Percentiles rank a stretch among this genome's conserved stretches.
Evolutionary conservation across 1,284 basidiomycete species (phyloP).

Genomic region (Tylopilus orsonianus): DNA sequence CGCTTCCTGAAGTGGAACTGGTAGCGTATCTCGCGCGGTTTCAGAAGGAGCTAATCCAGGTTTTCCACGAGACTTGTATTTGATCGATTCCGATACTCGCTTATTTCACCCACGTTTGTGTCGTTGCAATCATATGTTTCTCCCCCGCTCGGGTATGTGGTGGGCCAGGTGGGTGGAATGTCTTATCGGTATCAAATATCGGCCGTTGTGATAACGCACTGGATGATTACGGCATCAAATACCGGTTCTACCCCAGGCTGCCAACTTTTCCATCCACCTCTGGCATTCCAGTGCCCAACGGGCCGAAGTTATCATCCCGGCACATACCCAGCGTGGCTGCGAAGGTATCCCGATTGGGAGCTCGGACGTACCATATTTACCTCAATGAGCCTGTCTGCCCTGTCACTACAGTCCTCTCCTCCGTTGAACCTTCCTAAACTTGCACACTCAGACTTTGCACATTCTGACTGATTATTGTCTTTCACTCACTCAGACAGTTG

Average conservation of each 20-base stretch:
- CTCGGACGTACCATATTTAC: conserved; percentile 14
- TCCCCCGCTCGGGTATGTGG: neutral
- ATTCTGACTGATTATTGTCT: neutral
- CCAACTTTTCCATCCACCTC: too few species aligned
- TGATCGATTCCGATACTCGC: conserved; percentile 12
- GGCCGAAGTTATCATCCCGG: conserved; percentile 1
- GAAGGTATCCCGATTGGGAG: conserved; percentile 15
- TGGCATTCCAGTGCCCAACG: neutral
- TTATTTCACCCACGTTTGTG: neutral
- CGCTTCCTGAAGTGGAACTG: conserved; percentile 67
- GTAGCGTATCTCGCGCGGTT: conserved; percentile 61
- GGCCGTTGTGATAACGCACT: neutral
- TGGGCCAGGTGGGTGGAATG: neutral
- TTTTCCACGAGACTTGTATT: conserved; percentile 41
- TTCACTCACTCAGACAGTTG: conserved; percentile 3
- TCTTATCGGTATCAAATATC: conserved; percentile 17
- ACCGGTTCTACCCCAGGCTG: neutral
- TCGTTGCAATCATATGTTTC: conserved; percentile 11
- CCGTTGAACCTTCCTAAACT: conserved; percentile 1
- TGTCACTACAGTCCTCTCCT: neutral
- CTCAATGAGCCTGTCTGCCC: conserved; percentile 7
- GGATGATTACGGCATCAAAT: conserved; percentile 15
- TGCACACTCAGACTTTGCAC: neutral
- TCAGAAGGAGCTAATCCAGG: conserved; percentile 65
- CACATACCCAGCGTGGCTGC: neutral